Evolutionary conservation across 108 stramenopile species (phyloP).

Genomic region (Schizochytrium sp.): DNA sequence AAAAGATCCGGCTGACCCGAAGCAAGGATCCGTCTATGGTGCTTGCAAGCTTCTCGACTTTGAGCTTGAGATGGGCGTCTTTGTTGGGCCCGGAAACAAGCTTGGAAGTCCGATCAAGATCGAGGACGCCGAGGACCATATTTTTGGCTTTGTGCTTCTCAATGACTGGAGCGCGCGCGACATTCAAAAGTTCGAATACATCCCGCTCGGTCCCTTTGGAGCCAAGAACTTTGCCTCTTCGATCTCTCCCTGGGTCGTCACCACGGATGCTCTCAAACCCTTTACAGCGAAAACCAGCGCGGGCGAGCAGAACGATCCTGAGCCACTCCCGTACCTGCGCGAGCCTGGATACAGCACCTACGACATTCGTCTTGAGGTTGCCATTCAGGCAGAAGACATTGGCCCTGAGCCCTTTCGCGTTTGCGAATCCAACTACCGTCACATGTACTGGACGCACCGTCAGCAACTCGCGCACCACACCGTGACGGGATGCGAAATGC

Average conservation of each 20-base stretch:
- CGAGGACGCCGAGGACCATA: conserved; percentile 63
- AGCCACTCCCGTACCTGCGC: conserved; percentile 37
- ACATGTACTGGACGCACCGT: conserved; percentile 76
- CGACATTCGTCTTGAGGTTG: conserved; percentile 64
- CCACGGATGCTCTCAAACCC: conserved; percentile 65
- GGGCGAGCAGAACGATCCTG: conserved; percentile 34
- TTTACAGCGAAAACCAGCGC: conserved; percentile 29
- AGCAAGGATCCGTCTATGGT: conserved; percentile 62
- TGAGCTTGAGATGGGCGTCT: conserved; percentile 79
- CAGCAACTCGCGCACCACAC: conserved; percentile 85
- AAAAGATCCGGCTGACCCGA: conserved; percentile 57
- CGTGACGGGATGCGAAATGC: conserved; percentile 76
- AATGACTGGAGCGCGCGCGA: conserved; percentile 86
- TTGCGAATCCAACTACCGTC: conserved; percentile 59
- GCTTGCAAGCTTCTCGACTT: conserved; percentile 72
- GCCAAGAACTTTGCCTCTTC: conserved; percentile 83
- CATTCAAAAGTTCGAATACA: conserved; percentile 78
- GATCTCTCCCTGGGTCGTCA: conserved; percentile 80
- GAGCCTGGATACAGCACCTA: conserved; percentile 50
- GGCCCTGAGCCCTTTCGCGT: conserved; percentile 32
- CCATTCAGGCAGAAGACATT: conserved; percentile 45
- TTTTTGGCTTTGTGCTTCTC: conserved; percentile 81
- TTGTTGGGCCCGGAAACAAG: conserved; percentile 62
- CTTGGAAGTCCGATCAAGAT: conserved; percentile 56
- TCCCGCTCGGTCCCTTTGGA: conserved; percentile 85